These are phyloP conservation scores for Dryadomyces quercivorus DNA, from an alignment of 2,329 filamentous ascomycete species.

Conservation along the genomic window DNA sequence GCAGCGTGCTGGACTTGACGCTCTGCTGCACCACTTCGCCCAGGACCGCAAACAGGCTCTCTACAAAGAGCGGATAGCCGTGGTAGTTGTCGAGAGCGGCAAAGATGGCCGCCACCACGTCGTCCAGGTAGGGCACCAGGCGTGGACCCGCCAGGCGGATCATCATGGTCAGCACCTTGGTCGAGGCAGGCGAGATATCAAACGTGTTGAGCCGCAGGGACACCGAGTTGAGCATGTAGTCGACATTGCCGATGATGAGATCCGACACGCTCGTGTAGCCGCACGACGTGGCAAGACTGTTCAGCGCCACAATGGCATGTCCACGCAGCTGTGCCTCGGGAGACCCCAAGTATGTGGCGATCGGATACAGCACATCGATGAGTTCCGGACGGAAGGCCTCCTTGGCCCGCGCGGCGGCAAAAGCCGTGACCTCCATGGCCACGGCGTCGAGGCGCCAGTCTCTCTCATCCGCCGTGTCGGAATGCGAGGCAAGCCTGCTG, in stretches of 20 bases:
- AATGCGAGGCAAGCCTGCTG: constrained; percentile 42
- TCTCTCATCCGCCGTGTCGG: constrained; percentile 27
- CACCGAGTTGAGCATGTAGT: constrained; percentile 93
- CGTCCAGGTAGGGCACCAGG: constrained; percentile 79
- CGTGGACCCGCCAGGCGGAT: constrained; percentile 71
- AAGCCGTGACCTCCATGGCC: constrained; percentile 67
- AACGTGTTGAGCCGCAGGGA: constrained; percentile 82
- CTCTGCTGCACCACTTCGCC: constrained; percentile 76
- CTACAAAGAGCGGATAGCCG: constrained; percentile 77
- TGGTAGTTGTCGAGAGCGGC: constrained; percentile 90
- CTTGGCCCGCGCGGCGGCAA: constrained; percentile 57
- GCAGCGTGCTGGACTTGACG: constrained; percentile 41
- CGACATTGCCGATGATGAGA: constrained; percentile 79
- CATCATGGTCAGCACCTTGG: constrained; percentile 90
- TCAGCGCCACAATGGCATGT: constrained; percentile 74
- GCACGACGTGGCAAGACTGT: constrained; percentile 64
- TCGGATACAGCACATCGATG: constrained; percentile 81
- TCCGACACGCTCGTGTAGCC: constrained; percentile 63
- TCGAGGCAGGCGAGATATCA: constrained; percentile 82
- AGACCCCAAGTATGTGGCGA: constrained; percentile 80
- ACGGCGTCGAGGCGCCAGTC: constrained; percentile 70
- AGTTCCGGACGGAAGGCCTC: constrained; percentile 69
- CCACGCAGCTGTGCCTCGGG: constrained; percentile 53
- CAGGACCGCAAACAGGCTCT: constrained; percentile 72
- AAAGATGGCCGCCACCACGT: constrained; percentile 84